Evolutionary conservation across 2,329 filamentous ascomycete genomes (phyloP), one percentile per base, ranked within the genome.

Genomic region (Hypoxylon sp.): DNA sequence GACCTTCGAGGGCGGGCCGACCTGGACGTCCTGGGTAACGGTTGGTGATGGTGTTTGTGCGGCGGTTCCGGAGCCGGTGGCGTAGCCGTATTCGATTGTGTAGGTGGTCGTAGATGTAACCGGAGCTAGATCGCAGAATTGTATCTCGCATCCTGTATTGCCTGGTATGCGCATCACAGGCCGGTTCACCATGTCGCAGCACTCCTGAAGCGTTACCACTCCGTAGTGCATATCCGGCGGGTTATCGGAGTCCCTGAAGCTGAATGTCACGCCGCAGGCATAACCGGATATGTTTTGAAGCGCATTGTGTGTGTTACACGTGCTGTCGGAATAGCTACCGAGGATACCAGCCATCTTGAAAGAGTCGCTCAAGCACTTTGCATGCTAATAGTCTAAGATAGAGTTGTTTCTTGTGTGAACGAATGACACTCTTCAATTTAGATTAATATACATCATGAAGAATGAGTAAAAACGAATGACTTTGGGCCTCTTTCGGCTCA

Each of bases 71-170:
- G 59, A 52, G 12, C 55, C 53, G 1, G 53, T 63, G 15, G 43
- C 42, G 34, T 45, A 52, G 20, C n/a, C 52, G 45, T 50, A 40
- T 9, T 36, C 3, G 30, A 59, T 40, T 6, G 58, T 57, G n/a
- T 42, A 11, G 1, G 54, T 55, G 32, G 36, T 49, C 7, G 58
- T 45, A 1, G 58, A 55, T 2, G 62, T 57, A 20, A 49, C 48
- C 2, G 26, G 38, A 16, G 59, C 54, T 8, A 62, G 43, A 3
- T 41, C 35, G 45, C 63, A 65, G 55, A 57, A 64, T 34, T 65
- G 63, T 20, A 65, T 65, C 55, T 65, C 63, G 53, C 63, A 63
- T 11, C 58, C 63, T 17, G 52, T 63, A 43, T 64, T 65, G 17
- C 60, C 60, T 11, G 60, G 61, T 34, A 64, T 60, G 25, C 60